These are phyloP conservation scores for Acanthochlamys bracteata DNA, from an alignment of 106 monocot genomes.

Conservation along the genomic window DNA sequence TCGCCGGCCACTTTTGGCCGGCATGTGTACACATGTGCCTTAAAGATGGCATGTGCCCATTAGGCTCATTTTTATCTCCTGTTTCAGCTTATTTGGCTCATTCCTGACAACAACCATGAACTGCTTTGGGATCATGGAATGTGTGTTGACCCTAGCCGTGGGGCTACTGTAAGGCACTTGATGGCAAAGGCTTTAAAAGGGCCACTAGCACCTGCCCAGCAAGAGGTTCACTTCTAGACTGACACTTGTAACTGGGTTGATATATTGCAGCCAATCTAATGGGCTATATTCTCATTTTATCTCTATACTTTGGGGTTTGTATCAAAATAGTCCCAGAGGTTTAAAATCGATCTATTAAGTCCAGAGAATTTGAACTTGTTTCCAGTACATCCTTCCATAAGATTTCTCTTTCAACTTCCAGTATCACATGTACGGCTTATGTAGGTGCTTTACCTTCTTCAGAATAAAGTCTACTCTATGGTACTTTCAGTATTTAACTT, in stretches of 20 bases:
- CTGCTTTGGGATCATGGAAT: slow-evolving; percentile 90
- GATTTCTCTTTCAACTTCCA: not conserved
- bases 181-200: slow-evolving; percentile 78
- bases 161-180: slow-evolving; percentile 79
- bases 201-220: slow-evolving; percentile 79
- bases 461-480: no score
- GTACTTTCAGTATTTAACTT: no score
- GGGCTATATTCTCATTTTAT: no score
- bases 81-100: slow-evolving; percentile 63
- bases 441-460: no score
- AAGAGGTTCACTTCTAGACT: slow-evolving; percentile 46
- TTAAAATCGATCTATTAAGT: no score
- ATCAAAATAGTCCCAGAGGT: no score
- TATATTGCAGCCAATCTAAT: not conserved
- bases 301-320: no score
- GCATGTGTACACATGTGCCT: no score
- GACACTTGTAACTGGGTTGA: not conserved
- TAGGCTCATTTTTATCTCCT: not conserved
- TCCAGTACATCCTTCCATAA: not conserved
- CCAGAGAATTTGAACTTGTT: no score
- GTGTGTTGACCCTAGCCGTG: slow-evolving; percentile 89
- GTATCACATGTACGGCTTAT: no score
- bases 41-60: not conserved
- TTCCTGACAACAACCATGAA: slow-evolving; percentile 73
- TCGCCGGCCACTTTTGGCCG: no score